Evolutionary conservation across 257 asterid genomes (phyloP).

Genomic region (Ocimum tenuiflorum): DNA sequence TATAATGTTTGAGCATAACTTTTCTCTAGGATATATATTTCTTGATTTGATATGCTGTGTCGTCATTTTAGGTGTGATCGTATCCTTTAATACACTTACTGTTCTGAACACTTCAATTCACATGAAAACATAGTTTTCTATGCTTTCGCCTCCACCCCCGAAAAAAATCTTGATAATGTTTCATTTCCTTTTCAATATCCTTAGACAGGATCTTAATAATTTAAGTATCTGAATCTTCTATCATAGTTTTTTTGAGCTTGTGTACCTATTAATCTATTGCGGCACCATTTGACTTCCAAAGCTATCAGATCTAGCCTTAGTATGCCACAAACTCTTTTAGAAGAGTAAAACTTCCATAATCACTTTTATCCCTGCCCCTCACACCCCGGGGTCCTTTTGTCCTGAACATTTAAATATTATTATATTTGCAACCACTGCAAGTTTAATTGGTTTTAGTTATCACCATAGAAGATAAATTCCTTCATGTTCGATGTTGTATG

Average conservation of each 20-base stretch:
- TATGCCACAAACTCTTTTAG: conserved; percentile 7
- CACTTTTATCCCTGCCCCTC: too few relatives aligned
- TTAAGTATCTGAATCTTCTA: neutral
- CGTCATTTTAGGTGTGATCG: neutral
- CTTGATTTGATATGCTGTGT: neutral
- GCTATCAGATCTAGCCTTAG: conserved; percentile 12
- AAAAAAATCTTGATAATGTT: neutral
- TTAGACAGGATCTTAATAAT: neutral
- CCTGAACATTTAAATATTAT: neutral
- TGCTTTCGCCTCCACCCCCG: neutral
- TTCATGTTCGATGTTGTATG: neutral
- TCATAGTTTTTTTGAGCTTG: conserved; percentile 5
- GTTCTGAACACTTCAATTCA: neutral
- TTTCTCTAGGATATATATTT: conserved; percentile 6
- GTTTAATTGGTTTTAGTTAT: conserved; percentile 1
- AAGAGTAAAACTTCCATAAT: neutral
- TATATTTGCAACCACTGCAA: neutral
- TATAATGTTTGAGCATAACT: conserved; percentile 8
- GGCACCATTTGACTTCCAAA: neutral
- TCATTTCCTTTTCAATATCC: neutral
- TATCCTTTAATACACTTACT: neutral
- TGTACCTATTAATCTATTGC: neutral
- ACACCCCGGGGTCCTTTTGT: too few relatives aligned
- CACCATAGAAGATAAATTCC: neutral
- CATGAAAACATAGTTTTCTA: neutral